Evolutionary conservation across 257 asterid genomes (phyloP).

Genomic region (Gentiana straminea): DNA sequence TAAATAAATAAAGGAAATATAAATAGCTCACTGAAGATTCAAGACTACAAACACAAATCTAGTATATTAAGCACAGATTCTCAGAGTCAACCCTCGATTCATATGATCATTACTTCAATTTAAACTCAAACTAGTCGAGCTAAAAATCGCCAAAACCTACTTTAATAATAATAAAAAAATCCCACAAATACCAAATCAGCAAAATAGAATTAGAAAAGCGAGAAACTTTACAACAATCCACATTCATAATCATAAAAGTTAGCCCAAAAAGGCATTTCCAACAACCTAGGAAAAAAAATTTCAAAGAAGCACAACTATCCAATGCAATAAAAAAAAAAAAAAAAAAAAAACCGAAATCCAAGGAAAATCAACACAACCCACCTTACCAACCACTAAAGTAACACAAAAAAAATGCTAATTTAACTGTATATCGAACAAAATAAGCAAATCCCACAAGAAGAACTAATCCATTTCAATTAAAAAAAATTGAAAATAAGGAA

Average conservation of each 20-base stretch:
- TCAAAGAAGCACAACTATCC: too few species aligned
- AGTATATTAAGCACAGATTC: too few species aligned
- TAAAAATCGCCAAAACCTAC: not conserved
- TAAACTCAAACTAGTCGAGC: too few species aligned
- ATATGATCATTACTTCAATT: too few species aligned
- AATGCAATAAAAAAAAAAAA: not conserved
- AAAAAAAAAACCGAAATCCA: slow-evolving; percentile 4
- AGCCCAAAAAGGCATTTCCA: slow-evolving; percentile 8
- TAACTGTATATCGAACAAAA: not conserved
- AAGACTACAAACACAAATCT: too few species aligned
- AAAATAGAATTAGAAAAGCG: slow-evolving; percentile 5
- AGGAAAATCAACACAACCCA: slow-evolving; percentile 18
- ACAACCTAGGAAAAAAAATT: too few species aligned
- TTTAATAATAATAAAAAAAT: slow-evolving; percentile 2
- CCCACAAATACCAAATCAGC: slow-evolving; percentile 3
- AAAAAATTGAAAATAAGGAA: too few species aligned
- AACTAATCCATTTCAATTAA: too few species aligned
- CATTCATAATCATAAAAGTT: slow-evolving; percentile 23
- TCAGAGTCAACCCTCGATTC: too few species aligned
- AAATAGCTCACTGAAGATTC: too few species aligned
- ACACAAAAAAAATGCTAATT: slow-evolving; percentile 10
- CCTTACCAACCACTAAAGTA: slow-evolving; percentile 24
- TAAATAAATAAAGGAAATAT: too few species aligned
- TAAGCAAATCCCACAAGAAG: not conserved
- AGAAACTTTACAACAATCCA: slow-evolving; percentile 15